Percentiles rank a stretch among this genome's conserved stretches.
phyloP scores from a whole-genome alignment of 148 eudicot species.

The Nepenthes mirabilis region DNA sequence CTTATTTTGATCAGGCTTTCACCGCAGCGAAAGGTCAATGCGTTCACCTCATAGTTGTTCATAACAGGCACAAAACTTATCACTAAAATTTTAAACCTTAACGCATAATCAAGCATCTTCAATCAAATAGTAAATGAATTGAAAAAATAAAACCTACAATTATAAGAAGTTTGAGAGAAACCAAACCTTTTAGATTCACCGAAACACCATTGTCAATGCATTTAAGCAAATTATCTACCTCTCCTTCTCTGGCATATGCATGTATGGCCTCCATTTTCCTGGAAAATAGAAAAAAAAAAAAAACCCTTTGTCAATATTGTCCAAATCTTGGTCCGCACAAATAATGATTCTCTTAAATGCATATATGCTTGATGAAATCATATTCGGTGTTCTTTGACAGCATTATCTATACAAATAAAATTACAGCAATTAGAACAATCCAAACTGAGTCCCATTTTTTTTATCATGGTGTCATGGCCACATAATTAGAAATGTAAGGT shows the following conservation, averaged over 20 bases:
- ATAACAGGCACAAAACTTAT: too few relatives aligned
- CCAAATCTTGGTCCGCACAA: not conserved
- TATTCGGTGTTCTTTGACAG: too few relatives aligned
- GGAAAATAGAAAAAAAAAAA: constrained; percentile 9
- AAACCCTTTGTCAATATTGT: not conserved
- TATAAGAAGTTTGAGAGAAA: not conserved
- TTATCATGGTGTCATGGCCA: too few relatives aligned
- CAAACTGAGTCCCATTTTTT: too few relatives aligned
- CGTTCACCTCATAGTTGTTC: too few relatives aligned
- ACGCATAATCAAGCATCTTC: not conserved
- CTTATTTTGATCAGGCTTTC: too few relatives aligned
- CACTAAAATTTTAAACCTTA: not conserved
- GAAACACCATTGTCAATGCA: constrained; percentile 64
- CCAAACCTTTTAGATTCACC: constrained; percentile 60
- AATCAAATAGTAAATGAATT: not conserved
- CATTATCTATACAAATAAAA: too few relatives aligned
- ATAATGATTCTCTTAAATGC: too few relatives aligned
- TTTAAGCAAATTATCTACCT: constrained; percentile 55
- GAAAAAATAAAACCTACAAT: constrained; percentile 1
- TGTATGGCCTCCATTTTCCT: constrained; percentile 90
- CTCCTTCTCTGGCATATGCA: constrained; percentile 93
- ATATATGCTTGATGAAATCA: too few relatives aligned
- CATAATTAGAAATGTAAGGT: too few relatives aligned
- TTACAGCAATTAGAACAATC: too few relatives aligned
- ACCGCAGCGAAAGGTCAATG: too few relatives aligned